Evolutionary conservation across 2,329 filamentous ascomycete genomes (phyloP), one percentile per base, ranked within the genome.

Genomic region (Pseudocercospora fijiensis): DNA sequence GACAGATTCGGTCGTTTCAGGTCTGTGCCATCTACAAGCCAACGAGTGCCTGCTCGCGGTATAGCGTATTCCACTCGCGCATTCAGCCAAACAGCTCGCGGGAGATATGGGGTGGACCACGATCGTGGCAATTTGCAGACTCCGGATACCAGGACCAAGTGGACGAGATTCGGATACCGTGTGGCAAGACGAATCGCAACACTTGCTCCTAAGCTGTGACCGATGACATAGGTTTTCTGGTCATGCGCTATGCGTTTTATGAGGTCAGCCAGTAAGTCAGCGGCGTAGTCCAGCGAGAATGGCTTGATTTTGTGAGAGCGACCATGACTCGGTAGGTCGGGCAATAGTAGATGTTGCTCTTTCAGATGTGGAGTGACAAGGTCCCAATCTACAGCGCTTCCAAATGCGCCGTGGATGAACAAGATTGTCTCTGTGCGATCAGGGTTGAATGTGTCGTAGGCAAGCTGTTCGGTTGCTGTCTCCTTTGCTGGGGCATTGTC

Each of bases 181-280:
- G 58, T 53, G 6, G 68, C 68, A 28, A 74, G 66, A n/a, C 65
- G 60, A 18, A 71, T 33, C 8, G 69, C 70, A 8, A 73, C 60
- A 26, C 67, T 65, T 16, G 71, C 70, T 20, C 72, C 73, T 7
- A 74, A 65, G 53, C 71, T 73, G 28, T 67, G 64, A 2, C 71
- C 72, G 10, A 74, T 65, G 22, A 74, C 51, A 60, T 72, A 68
- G 0, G 70, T 69, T 47, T 41, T 63, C 22, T 69, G 64, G 8
- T 62, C 58, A 24, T 65, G 55, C 4, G 64, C 72, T 58, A 70
- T 53, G 10, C 28, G 20, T 27, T 51, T n/a, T 59, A 74, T 71
- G 18, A 71, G 64, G 18, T 65, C 49, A 55, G 66, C 66, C 27
- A 74, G 57, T 6, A 70, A 58, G n/a, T 60, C 33, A 3, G 68